Evolutionary conservation across 495 filamentous ascomycete genomes (phyloP).

Genomic region (Talaromyces proteolyticus): DNA sequence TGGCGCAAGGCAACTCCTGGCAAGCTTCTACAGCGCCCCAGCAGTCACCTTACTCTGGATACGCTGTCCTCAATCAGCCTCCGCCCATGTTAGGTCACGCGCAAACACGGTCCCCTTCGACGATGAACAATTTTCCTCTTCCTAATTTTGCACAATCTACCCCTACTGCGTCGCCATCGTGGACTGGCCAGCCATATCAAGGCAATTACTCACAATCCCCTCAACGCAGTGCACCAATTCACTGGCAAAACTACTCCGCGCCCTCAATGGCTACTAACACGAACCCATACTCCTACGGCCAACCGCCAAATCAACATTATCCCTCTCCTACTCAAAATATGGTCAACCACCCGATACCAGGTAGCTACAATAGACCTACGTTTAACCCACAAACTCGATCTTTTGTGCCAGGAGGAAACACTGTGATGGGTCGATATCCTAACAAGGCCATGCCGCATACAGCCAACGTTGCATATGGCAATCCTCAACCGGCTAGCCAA

Average conservation of each 20-base stretch:
- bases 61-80: conserved; percentile 32
- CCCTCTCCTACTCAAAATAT: conserved; percentile 55
- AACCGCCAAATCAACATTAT: conserved; percentile 60
- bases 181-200: conserved; percentile 30
- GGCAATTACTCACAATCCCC: conserved; percentile 36
- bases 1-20: conserved; percentile 32
- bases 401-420: conserved; percentile 61
- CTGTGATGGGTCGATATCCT: conserved; percentile 22
- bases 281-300: conserved; percentile 64
- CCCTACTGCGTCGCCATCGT: conserved; percentile 20
- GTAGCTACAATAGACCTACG: conserved; percentile 72
- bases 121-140: conserved; percentile 34
- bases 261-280: conserved; percentile 27
- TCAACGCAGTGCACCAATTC: conserved; percentile 26
- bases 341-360: conserved; percentile 68
- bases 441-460: conserved; percentile 22
- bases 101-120: conserved; percentile 35
- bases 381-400: conserved; percentile 93
- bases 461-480: conserved; percentile 22
- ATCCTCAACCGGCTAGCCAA: conserved; percentile 13
- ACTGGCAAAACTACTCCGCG: conserved; percentile 34
- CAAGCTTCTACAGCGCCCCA: conserved; percentile 28
- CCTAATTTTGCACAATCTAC: conserved; percentile 22
- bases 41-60: conserved; percentile 34
- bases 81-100: conserved; percentile 30